These are phyloP conservation scores for Penicillium corylophilum DNA, from an alignment of 2,329 filamentous ascomycete genomes.

Conservation along the genomic window DNA sequence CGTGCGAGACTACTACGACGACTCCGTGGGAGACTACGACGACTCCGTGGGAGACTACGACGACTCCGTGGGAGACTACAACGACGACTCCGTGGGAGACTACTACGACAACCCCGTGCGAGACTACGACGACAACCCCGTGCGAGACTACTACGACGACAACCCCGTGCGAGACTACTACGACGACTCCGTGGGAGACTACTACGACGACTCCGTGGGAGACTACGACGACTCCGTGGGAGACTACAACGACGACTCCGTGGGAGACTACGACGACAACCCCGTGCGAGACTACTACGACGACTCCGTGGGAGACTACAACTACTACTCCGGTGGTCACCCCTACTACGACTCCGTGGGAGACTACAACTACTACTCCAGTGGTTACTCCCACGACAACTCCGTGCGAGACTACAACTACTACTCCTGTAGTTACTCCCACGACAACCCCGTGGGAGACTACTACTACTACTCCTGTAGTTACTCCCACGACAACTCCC, in stretches of 20 bases:
- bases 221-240: slow-evolving; percentile 1
- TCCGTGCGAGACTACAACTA: slow-evolving; percentile 15
- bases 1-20: background rate
- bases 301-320: slow-evolving; percentile 5
- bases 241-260: background rate
- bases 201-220: slow-evolving; percentile 5
- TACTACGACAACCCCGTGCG: slow-evolving; percentile 1
- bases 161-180: background rate
- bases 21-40: background rate
- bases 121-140: slow-evolving; percentile 1
- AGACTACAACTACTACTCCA: slow-evolving; percentile 10
- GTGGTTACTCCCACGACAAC: background rate
- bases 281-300: background rate
- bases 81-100: slow-evolving; percentile 6
- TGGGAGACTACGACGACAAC: background rate
- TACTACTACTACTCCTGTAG: slow-evolving; percentile 4
- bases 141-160: slow-evolving; percentile 11
- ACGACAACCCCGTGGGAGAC: slow-evolving; percentile 12
- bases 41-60: background rate
- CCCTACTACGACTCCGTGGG: slow-evolving; percentile 5
- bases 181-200: slow-evolving; percentile 1
- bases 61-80: background rate
- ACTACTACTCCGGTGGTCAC: background rate
- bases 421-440: slow-evolving; percentile 1
- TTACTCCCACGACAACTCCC: slow-evolving; percentile 2